Percentiles rank a stretch among this genome's conserved stretches.
These are phyloP conservation scores for Didymellaceae sp. DNA, from an alignment of 2,329 filamentous ascomycete species.

Conservation along the genomic window DNA sequence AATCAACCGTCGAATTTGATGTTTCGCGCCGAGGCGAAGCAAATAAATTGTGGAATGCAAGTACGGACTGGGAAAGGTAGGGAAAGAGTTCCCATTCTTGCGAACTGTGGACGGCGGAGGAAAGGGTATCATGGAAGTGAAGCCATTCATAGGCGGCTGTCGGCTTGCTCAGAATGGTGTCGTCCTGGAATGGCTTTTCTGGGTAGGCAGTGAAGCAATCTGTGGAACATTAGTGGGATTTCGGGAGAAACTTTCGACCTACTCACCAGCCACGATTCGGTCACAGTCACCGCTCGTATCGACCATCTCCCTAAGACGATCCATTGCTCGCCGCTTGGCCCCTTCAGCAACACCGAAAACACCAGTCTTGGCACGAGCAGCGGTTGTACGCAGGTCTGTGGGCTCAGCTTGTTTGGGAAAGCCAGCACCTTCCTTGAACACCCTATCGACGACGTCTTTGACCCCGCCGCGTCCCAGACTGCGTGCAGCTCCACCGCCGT, in stretches of 20 bases:
- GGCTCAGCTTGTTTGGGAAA: slow-evolving; percentile 68
- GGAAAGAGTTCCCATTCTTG: slow-evolving; percentile 93
- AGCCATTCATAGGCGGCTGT: slow-evolving; percentile 91
- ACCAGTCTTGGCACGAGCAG: slow-evolving; percentile 55
- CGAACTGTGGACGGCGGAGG: slow-evolving; percentile 76
- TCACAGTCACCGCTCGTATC: slow-evolving; percentile 81
- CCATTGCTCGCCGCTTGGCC: slow-evolving; percentile 74
- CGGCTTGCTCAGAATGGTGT: slow-evolving; percentile 88
- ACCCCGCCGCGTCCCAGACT: slow-evolving; percentile 74
- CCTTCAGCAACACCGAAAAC: slow-evolving; percentile 73
- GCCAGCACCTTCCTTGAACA: slow-evolving; percentile 80
- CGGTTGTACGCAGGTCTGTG: slow-evolving; percentile 59
- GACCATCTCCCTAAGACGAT: slow-evolving; percentile 75
- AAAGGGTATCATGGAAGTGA: slow-evolving; percentile 86
- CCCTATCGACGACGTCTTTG: slow-evolving; percentile 77
- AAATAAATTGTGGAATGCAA: slow-evolving; percentile 92
- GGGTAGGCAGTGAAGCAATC: slow-evolving; percentile 90
- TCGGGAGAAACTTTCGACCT: neutral
- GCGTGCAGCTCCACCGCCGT: slow-evolving; percentile 73
- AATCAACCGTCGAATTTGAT: slow-evolving; percentile 51
- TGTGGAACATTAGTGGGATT: slow-evolving; percentile 16
- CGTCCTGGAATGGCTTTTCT: slow-evolving; percentile 88
- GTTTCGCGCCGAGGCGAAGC: slow-evolving; percentile 64
- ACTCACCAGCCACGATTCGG: slow-evolving; percentile 69
- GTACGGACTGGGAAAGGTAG: slow-evolving; percentile 83